Percentiles rank a stretch among this genome's conserved stretches.
phyloP scores from a whole-genome alignment of 495 filamentous ascomycete species.

The Xylaria cubensis region DNA sequence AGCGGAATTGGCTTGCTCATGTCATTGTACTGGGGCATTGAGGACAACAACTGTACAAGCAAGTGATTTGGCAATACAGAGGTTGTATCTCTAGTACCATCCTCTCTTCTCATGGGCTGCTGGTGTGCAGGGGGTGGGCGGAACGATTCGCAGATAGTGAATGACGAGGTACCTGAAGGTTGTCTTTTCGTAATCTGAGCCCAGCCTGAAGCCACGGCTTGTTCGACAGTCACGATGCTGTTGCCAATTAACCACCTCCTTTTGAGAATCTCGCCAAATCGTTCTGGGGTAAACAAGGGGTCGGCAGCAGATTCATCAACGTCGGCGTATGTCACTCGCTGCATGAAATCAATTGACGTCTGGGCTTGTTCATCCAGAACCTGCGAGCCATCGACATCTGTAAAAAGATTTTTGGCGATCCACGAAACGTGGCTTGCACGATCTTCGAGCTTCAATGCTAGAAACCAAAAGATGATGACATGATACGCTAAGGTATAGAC shows the following conservation, averaged over 20 bases:
- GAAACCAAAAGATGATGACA: slow-evolving; percentile 95
- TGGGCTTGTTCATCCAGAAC: slow-evolving; percentile 90
- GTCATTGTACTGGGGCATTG: slow-evolving; percentile 66
- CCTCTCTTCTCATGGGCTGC: slow-evolving; percentile 44
- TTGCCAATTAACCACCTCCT: slow-evolving; percentile 87
- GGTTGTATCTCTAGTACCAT: slow-evolving; percentile 47
- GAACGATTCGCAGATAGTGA: slow-evolving; percentile 74
- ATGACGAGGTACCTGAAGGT: slow-evolving; percentile 82
- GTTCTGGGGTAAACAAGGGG: slow-evolving; percentile 64
- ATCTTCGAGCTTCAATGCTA: slow-evolving; percentile 83
- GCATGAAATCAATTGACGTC: slow-evolving; percentile 95
- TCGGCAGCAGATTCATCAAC: slow-evolving; percentile 73
- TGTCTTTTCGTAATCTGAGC: slow-evolving; percentile 83
- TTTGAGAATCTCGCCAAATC: slow-evolving; percentile 71
- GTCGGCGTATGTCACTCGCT: slow-evolving; percentile 86
- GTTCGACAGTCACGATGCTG: slow-evolving; percentile 86
- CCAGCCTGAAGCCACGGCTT: slow-evolving; percentile 73
- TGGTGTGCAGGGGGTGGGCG: slow-evolving; percentile 72
- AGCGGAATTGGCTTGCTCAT: slow-evolving; percentile 75
- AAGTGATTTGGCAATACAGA: slow-evolving; percentile 81
- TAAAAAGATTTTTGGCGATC: slow-evolving; percentile 88
- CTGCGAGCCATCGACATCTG: slow-evolving; percentile 73
- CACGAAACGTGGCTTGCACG: slow-evolving; percentile 83
- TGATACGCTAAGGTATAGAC: slow-evolving; percentile 92
- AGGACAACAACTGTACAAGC: slow-evolving; percentile 78